A percentile compares a stretch with the other conserved stretches of the same genome.
Conservation (phyloP, 805 yeast genomes). For the Barnettozyma sp. region DNA sequence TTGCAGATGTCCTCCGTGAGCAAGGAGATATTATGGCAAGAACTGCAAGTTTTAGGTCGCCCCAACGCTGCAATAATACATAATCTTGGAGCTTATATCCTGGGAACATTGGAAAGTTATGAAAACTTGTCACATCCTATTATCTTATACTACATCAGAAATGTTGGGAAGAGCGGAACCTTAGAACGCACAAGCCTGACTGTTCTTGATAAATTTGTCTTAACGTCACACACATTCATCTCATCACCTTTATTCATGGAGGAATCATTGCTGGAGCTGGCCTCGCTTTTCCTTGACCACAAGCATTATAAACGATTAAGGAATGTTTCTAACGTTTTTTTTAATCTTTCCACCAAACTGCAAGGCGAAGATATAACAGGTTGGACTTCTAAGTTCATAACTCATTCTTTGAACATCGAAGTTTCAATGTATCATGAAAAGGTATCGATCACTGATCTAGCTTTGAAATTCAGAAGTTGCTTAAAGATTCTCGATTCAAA, state of each 20-base stretch:
- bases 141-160: conserved; percentile 6
- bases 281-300: conserved; percentile 16
- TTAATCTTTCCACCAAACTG: conserved; percentile 29
- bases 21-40: conserved; percentile 12
- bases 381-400: background rate
- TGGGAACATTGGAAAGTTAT: background rate
- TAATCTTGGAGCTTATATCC: conserved; percentile 12
- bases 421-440: conserved; percentile 14
- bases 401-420: conserved; percentile 24
- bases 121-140: conserved; percentile 4
- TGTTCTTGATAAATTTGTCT: conserved; percentile 11
- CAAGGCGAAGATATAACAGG: background rate
- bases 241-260: conserved; percentile 10
- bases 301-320: conserved; percentile 34
- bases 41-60: conserved; percentile 10
- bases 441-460: conserved; percentile 17
- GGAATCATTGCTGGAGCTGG: conserved; percentile 14
- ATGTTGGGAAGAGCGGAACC: background rate
- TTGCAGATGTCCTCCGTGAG: conserved; percentile 13
- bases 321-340: conserved; percentile 41
- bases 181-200: background rate
- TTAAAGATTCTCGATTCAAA: conserved; percentile 22
- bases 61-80: conserved; percentile 15
- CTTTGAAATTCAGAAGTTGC: conserved; percentile 30
- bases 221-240: conserved; percentile 4